Evolutionary conservation across 2,329 filamentous ascomycete genomes (phyloP), one percentile per base, ranked within the genome.

Genomic region (Pseudocercospora musae): DNA sequence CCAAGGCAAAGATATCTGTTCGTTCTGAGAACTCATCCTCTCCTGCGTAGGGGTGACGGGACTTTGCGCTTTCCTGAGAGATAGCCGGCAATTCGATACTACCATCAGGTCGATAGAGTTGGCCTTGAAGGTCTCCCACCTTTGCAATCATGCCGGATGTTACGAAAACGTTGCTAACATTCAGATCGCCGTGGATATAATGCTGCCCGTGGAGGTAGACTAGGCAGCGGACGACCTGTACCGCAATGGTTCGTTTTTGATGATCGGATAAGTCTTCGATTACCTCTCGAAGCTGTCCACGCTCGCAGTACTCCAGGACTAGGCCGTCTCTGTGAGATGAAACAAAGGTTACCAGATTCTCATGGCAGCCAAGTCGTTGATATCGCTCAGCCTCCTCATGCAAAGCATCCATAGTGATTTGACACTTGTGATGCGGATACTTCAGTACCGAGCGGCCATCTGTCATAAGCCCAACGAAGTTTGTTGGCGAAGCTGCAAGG

Each of bases 11-110:
- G n/a, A 50, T 50, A 21, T 50, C 46, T 3, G 46, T 50, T 50
- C 10, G 3, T 6, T 20, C 10, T 50, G 46, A 50, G 20, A 50
- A 50, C 18, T 50, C 46, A 25, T 50, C 46, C 3, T 50, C 46
- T 4, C 61, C 61, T 9, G 61, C 57, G 29, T 53, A n/a, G 7
- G 61, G 61, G 23, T 63, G 53, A 15, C 61, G 61, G 6, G 61
- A 63, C 57, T 63, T 63, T 25, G 57, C 20, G 48, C 57, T 29
- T 13, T 63, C 57, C 46, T 57, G 31, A 1, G 52, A 63, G 42
- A 63, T 60, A 8, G 61, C 52, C 21, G 25, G 23, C 50, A 63
- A 52, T 8, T 54, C 33, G 23, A 63, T 60, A n/a, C 13, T 57
- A 11, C 61, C 46, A 48, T 63, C 57, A 37, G 25, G 8, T 53